Conservation (phyloP, 23 red algal species). For the Gracilaria domingensis region DNA sequence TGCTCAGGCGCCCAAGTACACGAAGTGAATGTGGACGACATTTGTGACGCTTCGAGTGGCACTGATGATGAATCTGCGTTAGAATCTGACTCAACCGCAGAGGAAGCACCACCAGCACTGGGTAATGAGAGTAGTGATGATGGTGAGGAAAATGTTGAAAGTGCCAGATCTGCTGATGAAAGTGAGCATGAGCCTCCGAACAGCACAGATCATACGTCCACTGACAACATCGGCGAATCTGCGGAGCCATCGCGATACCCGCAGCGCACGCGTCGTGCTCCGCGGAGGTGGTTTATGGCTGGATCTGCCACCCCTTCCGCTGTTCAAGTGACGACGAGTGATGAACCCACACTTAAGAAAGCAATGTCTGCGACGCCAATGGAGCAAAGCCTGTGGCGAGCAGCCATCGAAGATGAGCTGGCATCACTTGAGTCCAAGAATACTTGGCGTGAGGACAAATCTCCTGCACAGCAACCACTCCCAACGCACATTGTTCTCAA, state of each 20-base stretch:
- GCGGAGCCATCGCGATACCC: not conserved
- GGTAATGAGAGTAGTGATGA: not conserved
- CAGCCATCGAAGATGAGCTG: not conserved
- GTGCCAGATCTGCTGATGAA: not conserved
- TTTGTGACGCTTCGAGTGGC: not conserved
- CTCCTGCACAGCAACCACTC: constrained; percentile 13
- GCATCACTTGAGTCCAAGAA: not conserved
- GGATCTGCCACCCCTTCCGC: not conserved
- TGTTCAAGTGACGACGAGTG: not conserved
- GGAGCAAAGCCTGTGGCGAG: not conserved
- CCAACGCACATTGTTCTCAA: constrained; percentile 21
- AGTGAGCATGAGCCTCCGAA: not conserved
- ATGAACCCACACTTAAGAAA: not conserved
- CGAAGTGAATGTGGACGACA: not conserved
- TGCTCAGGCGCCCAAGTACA: no score
- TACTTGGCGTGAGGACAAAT: not conserved
- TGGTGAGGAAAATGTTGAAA: not conserved
- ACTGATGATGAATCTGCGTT: not conserved
- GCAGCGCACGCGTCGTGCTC: not conserved
- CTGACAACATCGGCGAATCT: not conserved
- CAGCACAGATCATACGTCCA: not conserved
- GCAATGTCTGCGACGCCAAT: not conserved
- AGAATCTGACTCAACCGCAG: not conserved
- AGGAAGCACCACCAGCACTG: not conserved
- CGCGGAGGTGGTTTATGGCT: not conserved